Conservation (phyloP, 768 basidiomycete species). For the Xerocomus spinulosus region DNA sequence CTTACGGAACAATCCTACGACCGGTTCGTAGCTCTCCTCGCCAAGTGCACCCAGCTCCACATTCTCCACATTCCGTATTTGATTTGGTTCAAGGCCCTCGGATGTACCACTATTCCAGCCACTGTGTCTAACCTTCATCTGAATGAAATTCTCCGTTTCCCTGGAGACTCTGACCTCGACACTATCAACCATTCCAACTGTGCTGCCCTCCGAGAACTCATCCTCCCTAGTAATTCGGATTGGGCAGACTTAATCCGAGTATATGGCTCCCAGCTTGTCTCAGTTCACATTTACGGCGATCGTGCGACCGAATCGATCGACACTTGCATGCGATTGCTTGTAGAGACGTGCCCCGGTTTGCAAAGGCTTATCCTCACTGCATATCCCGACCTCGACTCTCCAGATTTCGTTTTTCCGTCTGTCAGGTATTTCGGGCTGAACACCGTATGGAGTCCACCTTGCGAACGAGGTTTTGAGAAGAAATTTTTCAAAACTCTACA, state of each 20-base stretch:
- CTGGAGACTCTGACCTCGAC: not conserved
- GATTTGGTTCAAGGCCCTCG: conserved; percentile 5
- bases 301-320: no score
- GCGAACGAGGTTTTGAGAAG: not conserved
- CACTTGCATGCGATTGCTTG: conserved; percentile 8
- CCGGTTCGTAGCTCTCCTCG: conserved; percentile 4
- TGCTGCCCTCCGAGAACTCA: conserved; percentile 17
- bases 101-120: conserved; percentile 1
- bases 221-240: conserved; percentile 2
- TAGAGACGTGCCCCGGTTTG: conserved; percentile 13
- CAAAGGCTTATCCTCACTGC: conserved; percentile 17
- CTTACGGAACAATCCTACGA: not conserved
- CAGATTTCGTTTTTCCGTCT: conserved; percentile 8
- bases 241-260: conserved; percentile 12
- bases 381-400: not conserved
- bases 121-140: conserved; percentile 16
- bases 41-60: conserved; percentile 12
- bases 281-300: conserved; percentile 6
- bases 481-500: conserved; percentile 14
- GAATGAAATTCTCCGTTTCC: no score
- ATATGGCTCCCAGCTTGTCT: conserved; percentile 16
- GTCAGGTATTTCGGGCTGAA: conserved; percentile 17
- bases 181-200: not conserved
- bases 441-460: not conserved
- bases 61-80: conserved; percentile 11